Evolutionary conservation across 768 basidiomycete genomes (phyloP), one percentile per base, ranked within the genome.

Genomic region (Gymnopilus dilepis): DNA sequence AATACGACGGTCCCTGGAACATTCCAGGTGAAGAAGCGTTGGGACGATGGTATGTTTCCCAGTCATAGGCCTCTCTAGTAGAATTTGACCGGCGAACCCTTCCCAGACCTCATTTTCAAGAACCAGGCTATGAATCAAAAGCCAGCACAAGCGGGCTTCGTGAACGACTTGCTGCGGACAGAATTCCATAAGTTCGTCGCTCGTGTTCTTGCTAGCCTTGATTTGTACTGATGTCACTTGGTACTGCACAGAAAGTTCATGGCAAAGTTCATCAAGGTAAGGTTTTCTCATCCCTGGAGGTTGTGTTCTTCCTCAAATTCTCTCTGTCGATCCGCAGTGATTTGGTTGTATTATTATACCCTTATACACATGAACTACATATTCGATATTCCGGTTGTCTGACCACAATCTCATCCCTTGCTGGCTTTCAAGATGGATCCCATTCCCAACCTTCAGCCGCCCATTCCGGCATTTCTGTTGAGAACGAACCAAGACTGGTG

Each of bases 21-120:
- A 15, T 97, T 98, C 70, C 85, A 94, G 19, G 95, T 97, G 51
- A 96, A 96, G 78, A 82, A 89, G 68, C 84, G 96, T 59, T 98
- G 96, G 96, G 96, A 97, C 73, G 95, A 97, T 69, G 95, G 93
- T 93, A 21, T 26, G 85, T 74, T 22, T 57, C 26, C 59, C 59
- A 58, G 59, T 26, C 34, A 48, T 7, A 40, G 48, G 5, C 13
- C 30, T 22, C 28, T 48, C 15, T 22, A 50, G 51, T 43, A 21
- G 31, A 52, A n/a, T n/a, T n/a, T n/a, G n/a, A n/a, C n/a, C n/a
- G n/a, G 40, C 28, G 34, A 42, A 60, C 64, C 62, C 40, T 52
- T 22, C 65, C 70, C 69, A 95, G 95, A 99, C 75, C 80, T 97
- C 56, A 95, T 99, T 70, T 99, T 99, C 86, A 99, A 98, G 80